A percentile compares a stretch with the other conserved stretches of the same genome.
These are phyloP conservation scores for Lactifluus echinatus DNA, from an alignment of 768 basidiomycete species.

Conservation along the genomic window DNA sequence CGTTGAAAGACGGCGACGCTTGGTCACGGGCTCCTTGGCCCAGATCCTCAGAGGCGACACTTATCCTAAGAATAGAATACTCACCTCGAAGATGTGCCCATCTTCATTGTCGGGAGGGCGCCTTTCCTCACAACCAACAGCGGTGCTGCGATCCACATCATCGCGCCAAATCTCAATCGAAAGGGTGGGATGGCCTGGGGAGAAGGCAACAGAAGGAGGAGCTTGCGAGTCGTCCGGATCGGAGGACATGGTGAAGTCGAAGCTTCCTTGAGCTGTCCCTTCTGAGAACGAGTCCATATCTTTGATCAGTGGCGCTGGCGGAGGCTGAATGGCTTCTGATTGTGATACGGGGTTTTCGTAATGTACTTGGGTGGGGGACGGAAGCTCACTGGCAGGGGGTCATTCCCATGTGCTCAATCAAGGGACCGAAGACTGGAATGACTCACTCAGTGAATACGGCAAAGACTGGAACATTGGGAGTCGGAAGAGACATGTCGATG, in stretches of 20 bases:
- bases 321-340: conserved; percentile 21
- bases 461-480: conserved; percentile 6
- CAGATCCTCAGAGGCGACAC: conserved; percentile 11
- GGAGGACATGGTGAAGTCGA: conserved; percentile 35
- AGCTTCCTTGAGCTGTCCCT: conserved; percentile 44
- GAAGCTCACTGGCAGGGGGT: conserved; percentile 5
- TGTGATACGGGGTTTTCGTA: conserved; percentile 8
- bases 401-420: background rate
- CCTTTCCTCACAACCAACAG: background rate
- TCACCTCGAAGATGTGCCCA: conserved; percentile 11
- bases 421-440: background rate
- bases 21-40: conserved; percentile 21
- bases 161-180: conserved; percentile 40
- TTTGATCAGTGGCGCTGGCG: conserved; percentile 43
- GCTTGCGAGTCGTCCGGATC: conserved; percentile 5
- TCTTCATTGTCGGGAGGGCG: background rate
- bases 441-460: conserved; percentile 10
- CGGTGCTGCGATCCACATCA: conserved; percentile 25
- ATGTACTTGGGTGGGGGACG: conserved; percentile 2
- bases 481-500: conserved; percentile 17
- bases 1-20: conserved; percentile 19
- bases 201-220: conserved; percentile 18
- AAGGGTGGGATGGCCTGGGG: conserved; percentile 20
- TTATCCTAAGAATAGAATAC: background rate
- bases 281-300: conserved; percentile 56